Evolutionary conservation across 2,329 filamentous ascomycete genomes (phyloP), one percentile per base, ranked within the genome.

Genomic region (Aspergillus viridinutans): DNA sequence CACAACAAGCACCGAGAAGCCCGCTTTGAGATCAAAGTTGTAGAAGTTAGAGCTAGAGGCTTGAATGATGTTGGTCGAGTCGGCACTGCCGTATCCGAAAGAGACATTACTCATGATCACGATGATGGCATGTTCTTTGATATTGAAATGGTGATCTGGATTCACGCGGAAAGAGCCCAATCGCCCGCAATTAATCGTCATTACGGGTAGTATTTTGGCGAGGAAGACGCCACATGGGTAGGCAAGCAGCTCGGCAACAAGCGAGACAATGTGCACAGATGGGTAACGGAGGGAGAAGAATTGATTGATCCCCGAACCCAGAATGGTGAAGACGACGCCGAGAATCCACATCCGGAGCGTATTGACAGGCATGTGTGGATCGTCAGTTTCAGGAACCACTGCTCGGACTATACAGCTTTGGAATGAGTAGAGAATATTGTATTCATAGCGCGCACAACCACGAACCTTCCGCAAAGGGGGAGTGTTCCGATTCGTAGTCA

Each of bases 101-200:
- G 76, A 77, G 20, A 80, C 76, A 57, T 81, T 81, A 60, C 73
- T 76, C 77, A 80, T 79, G 53, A 80, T 78, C 40, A 77, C 77
- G 38, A 79, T 71, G 14, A 79, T 59, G 1, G 75, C 72, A 55
- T 80, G 78, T 50, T 80, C 78, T 58, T 80, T 80, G 65, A 78
- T 75, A 59, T 79, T 80, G 65, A 79, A 80, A 52, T 70, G 64
- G 42, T 69, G 69, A 54, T 78, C 76, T 0, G 76, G 77, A 56
- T 80, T 80, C 32, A 76, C 60, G 4, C 53, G 58, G 9, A 67
- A 59, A 4, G 63, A 60, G 14, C 57, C 66, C 20, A 59, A 55
- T 7, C 42, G 61, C 25, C 60, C 69, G 9, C 64, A 63, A 10
- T 49, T 50, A 5, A 68, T 56, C 3, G 68, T 67, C 55, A 65